Evolutionary conservation across 2,329 filamentous ascomycete species (phyloP), one percentile per base, ranked within the genome.

Genomic region (Colletotrichum sp.): DNA sequence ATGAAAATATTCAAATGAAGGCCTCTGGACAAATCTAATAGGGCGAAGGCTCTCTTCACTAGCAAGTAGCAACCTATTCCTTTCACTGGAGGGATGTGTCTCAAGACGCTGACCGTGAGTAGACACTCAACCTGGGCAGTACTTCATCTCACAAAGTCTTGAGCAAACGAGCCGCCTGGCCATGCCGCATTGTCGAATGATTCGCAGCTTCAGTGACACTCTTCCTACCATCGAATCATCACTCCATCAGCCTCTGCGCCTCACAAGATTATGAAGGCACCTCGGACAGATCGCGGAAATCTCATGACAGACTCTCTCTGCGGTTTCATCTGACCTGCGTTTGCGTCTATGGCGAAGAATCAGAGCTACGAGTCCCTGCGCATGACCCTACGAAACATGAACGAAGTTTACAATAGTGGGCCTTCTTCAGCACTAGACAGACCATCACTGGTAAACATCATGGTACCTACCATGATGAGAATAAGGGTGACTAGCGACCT

Each of bases 221-320:
- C 8, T n/a, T 43, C 39, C 18, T 43, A 43, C 39, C 16, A 43
- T 43, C 43, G 4, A 21, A 6, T 6, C 10, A 7, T 21, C n/a
- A 52, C 43, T 48, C 10, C n/a, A 13, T 2, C n/a, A 21, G n/a
- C 6, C 0, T 52, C 43, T 7, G 0, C 1, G 43, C 2, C n/a
- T 48, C 3, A 13, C 6, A 21, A 2, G 7, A 52, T 13, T 2
- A 21, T 1, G 43, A 52, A 52, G 43, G 12, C 18, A 10, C 4
- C 6, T n/a, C 3, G 10, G 39, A 0, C 10, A 0, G 18, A 52
- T 52, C 6, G 43, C 6, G 7, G 6, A 21, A 52, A 4, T 3
- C 4, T 7, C 43, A 52, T 13, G 43, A 13, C n/a, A 52, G 43
- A 52, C 43, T 52, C 43, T 48, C 0, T 52, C n/a, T 7, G n/a